These are phyloP conservation scores for Phytopythium kandeliae DNA, from an alignment of 352 stramenopile species.

Conservation along the genomic window DNA sequence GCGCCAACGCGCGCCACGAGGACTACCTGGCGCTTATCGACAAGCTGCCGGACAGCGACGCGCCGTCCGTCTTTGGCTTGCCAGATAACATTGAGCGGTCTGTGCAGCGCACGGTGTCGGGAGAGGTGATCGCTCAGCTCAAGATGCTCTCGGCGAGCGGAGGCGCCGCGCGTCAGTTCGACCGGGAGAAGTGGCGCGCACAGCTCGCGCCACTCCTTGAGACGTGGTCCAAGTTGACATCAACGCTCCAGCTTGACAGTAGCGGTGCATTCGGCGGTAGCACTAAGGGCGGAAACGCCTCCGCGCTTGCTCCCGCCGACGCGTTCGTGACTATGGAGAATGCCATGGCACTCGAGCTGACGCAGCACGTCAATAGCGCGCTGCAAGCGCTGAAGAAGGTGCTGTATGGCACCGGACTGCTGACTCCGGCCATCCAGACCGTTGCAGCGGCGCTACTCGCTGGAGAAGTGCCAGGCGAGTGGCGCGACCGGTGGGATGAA, in stretches of 20 bases:
- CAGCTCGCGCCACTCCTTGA: constrained; percentile 88
- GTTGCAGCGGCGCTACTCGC: constrained; percentile 71
- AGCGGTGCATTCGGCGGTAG: constrained; percentile 7
- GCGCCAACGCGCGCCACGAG: constrained; percentile 43
- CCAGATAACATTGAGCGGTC: constrained; percentile 94
- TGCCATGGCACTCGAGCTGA: constrained; percentile 71
- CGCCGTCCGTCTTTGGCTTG: constrained; percentile 86
- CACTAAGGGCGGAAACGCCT: constrained; percentile 29
- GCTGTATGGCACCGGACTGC: constrained; percentile 86
- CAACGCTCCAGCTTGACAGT: constrained; percentile 44
- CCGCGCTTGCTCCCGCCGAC: constrained; percentile 66
- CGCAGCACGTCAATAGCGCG: constrained; percentile 57
- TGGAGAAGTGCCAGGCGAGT: constrained; percentile 67
- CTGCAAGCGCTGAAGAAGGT: constrained; percentile 85
- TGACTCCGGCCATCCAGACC: constrained; percentile 87
- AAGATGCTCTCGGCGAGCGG: constrained; percentile 75
- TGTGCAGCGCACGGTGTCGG: constrained; percentile 87
- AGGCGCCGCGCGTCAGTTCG: constrained; percentile 67
- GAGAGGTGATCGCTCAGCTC: constrained; percentile 82
- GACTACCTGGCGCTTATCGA: constrained; percentile 74
- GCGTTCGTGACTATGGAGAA: constrained; percentile 91
- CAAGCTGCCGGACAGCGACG: constrained; percentile 60
- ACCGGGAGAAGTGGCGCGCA: constrained; percentile 89
- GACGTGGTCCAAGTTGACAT: constrained; percentile 83
- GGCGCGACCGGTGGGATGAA: constrained; percentile 84